A percentile compares a stretch with the other conserved stretches of the same genome.
phyloP scores from a whole-genome alignment of 2,329 filamentous ascomycete species.

The Aspergillus fructus region DNA sequence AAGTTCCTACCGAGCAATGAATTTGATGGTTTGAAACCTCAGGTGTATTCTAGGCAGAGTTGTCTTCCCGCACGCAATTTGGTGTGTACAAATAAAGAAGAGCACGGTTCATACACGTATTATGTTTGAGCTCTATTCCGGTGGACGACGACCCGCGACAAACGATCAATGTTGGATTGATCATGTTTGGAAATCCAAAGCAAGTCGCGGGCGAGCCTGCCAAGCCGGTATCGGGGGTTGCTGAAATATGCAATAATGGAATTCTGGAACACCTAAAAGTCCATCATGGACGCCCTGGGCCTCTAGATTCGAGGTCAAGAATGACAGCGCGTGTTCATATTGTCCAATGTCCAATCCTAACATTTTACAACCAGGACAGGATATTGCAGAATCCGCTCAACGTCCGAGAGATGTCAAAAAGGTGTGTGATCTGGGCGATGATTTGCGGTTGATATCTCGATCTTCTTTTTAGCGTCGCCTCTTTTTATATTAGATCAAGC shows the following conservation, averaged over 20 bases:
- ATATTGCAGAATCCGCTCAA: constrained; percentile 7
- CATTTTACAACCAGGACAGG: neutral
- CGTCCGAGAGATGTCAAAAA: constrained; percentile 5
- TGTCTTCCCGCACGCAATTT: neutral
- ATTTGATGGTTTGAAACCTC: neutral
- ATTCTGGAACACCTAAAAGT: constrained; percentile 1
- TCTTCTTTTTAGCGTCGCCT: constrained; percentile 14
- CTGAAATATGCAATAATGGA: neutral
- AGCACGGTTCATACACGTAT: neutral
- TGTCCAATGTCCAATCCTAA: neutral
- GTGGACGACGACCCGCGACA: no score
- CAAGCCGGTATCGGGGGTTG: neutral
- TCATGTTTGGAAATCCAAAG: neutral
- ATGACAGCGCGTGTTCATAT: constrained; percentile 16
- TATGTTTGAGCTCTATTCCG: neutral
- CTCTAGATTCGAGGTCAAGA: neutral
- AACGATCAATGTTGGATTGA: neutral
- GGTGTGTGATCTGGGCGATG: constrained; percentile 4
- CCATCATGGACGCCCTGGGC: constrained; percentile 1
- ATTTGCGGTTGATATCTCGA: constrained; percentile 14
- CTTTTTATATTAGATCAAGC: constrained; percentile 9
- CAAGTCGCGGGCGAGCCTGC: neutral
- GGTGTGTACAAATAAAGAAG: neutral
- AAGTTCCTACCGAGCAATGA: neutral
- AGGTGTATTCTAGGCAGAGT: neutral